Conservation (phyloP, 1,284 basidiomycete species). For the Trichosporon ovoides region DNA sequence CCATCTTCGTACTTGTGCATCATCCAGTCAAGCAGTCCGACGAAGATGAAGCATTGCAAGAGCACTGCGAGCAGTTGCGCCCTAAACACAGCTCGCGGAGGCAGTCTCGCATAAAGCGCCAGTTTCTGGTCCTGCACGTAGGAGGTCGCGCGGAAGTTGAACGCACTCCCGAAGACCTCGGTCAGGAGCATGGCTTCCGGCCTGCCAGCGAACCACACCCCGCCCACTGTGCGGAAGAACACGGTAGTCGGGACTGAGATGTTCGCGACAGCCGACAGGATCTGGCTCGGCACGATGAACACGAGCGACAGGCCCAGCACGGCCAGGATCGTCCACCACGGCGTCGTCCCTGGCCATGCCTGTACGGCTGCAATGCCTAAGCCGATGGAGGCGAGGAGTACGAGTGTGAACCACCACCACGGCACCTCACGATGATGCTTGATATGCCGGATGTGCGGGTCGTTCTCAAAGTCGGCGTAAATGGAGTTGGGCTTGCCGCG, state of each 20-base stretch:
- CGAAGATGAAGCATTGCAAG: slow-evolving; percentile 9
- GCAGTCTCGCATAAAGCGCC: slow-evolving; percentile 49
- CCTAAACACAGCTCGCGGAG: slow-evolving; percentile 56
- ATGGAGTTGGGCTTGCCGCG: too few species aligned
- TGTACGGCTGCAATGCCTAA: not conserved
- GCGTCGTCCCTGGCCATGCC: slow-evolving; percentile 9
- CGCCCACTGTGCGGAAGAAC: not conserved
- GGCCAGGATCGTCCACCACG: slow-evolving; percentile 15
- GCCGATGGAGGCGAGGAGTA: slow-evolving; percentile 8
- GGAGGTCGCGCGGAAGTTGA: slow-evolving; percentile 43
- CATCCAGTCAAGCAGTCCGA: slow-evolving; percentile 8
- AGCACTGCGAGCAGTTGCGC: slow-evolving; percentile 59
- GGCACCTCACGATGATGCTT: slow-evolving; percentile 54
- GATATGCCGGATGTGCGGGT: slow-evolving; percentile 32
- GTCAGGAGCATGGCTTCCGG: not conserved
- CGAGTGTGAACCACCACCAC: slow-evolving; percentile 15
- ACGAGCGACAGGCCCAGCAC: slow-evolving; percentile 3
- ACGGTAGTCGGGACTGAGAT: not conserved
- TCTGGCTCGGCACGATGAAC: slow-evolving; percentile 6
- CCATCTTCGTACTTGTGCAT: slow-evolving; percentile 9
- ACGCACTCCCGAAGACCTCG: slow-evolving; percentile 9
- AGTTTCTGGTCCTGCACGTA: slow-evolving; percentile 56
- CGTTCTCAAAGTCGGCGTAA: slow-evolving; percentile 29
- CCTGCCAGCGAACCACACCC: not conserved
- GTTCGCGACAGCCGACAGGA: slow-evolving; percentile 2